Conservation (phyloP, 192 early-diverging fungal genomes). For the Umbelopsis sp. region DNA sequence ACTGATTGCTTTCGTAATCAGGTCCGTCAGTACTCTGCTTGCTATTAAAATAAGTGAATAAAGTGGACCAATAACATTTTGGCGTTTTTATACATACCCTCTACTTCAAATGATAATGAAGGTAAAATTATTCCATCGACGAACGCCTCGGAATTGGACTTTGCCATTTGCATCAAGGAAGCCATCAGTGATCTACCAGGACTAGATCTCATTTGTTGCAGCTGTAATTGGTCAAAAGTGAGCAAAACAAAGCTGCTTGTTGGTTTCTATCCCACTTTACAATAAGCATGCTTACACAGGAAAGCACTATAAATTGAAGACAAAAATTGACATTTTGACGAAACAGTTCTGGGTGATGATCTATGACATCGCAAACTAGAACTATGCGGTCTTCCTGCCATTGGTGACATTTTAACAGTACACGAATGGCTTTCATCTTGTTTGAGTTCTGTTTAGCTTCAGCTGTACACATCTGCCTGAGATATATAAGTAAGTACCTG, state of each 20-base stretch:
- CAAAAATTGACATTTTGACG: constrained; percentile 3
- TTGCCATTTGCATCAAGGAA: not conserved
- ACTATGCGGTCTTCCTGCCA: not conserved
- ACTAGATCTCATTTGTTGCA: not conserved
- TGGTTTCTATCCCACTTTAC: too few species aligned
- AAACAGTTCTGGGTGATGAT: not conserved
- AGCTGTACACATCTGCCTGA: too few species aligned
- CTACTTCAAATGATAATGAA: not conserved
- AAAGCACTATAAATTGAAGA: not conserved
- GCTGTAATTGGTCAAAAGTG: not conserved
- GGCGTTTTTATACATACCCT: not conserved
- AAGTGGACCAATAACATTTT: not conserved
- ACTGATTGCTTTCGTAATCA: not conserved
- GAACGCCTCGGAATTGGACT: not conserved
- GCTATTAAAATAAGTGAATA: too few species aligned
- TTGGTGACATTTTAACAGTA: not conserved
- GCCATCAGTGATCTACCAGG: not conserved
- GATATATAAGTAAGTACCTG: not conserved
- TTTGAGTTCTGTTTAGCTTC: too few species aligned
- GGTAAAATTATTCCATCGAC: not conserved
- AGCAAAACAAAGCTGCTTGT: too few species aligned
- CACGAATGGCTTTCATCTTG: not conserved
- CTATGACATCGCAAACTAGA: constrained; percentile 7
- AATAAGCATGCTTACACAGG: not conserved
- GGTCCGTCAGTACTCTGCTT: not conserved